phyloP scores from a whole-genome alignment of 192 early-diverging fungal genomes.

The Mortierella hygrophila region DNA sequence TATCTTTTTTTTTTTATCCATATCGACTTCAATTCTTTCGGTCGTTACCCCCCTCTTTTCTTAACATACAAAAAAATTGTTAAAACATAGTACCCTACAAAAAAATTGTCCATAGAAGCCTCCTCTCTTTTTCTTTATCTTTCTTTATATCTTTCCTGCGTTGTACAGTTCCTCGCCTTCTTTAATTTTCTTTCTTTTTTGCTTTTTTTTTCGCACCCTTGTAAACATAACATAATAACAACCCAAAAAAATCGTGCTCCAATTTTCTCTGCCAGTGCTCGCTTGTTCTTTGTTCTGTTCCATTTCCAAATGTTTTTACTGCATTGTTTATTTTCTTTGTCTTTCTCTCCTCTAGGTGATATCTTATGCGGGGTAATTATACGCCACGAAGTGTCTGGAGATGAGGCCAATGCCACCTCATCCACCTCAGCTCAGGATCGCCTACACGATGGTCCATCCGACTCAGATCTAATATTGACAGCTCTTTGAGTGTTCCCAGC shows the following conservation, averaged over 20 bases:
- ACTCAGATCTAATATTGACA: neutral
- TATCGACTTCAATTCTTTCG: neutral
- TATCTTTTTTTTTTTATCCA: neutral
- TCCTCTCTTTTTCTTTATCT: neutral
- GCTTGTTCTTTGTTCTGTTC: neutral
- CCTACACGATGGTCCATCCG: neutral
- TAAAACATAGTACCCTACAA: neutral
- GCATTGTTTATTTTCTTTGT: too few relatives aligned
- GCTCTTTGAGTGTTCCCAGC: neutral
- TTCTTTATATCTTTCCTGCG: conserved; percentile 1
- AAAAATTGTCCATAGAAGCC: conserved; percentile 1
- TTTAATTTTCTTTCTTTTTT: neutral
- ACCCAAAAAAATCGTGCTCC: neutral
- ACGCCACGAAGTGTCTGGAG: neutral
- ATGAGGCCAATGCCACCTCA: neutral
- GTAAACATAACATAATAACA: conserved; percentile 6
- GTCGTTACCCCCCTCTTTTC: neutral
- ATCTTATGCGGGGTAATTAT: too few relatives aligned
- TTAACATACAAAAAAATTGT: conserved; percentile 9
- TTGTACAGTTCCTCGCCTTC: conserved; percentile 6
- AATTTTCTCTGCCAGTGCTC: neutral
- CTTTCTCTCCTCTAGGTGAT: too few relatives aligned
- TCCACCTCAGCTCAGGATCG: neutral
- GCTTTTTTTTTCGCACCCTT: neutral
- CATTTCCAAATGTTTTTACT: too few relatives aligned